These are phyloP conservation scores for Lepraria neglecta DNA, from an alignment of 495 filamentous ascomycete species.

Conservation along the genomic window DNA sequence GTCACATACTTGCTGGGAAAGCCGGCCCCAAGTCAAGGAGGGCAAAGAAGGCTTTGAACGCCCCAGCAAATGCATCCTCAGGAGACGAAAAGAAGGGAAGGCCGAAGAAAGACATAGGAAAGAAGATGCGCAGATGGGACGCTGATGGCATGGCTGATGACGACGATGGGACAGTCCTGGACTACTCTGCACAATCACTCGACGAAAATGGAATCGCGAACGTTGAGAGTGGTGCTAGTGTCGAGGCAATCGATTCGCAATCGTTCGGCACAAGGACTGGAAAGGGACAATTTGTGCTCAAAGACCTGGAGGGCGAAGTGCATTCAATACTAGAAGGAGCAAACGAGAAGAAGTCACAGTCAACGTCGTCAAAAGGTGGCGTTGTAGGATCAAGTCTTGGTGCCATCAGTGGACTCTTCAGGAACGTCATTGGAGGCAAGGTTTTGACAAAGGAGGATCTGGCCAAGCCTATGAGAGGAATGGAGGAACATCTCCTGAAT, in stretches of 20 bases:
- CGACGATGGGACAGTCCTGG: conserved; percentile 69
- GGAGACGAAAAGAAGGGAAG: conserved; percentile 72
- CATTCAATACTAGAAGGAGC: conserved; percentile 74
- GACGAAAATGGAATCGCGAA: conserved; percentile 46
- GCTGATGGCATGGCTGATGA: conserved; percentile 83
- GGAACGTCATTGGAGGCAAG: conserved; percentile 91
- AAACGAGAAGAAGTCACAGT: conserved; percentile 54
- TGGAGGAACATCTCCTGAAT: conserved; percentile 89
- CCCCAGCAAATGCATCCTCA: conserved; percentile 66
- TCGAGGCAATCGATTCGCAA: conserved; percentile 69
- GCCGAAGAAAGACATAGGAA: conserved; percentile 49
- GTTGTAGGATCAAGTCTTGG: conserved; percentile 71
- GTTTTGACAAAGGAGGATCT: conserved; percentile 79
- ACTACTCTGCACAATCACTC: conserved; percentile 62
- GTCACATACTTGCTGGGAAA: conserved; percentile 65
- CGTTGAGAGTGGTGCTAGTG: conserved; percentile 42
- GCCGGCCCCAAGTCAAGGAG: conserved; percentile 69
- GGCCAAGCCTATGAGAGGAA: conserved; percentile 83
- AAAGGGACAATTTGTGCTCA: conserved; percentile 89
- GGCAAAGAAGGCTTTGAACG: conserved; percentile 66
- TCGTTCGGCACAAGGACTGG: conserved; percentile 77
- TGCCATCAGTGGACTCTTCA: conserved; percentile 78
- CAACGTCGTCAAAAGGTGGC: conserved; percentile 44
- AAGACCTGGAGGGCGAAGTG: conserved; percentile 89
- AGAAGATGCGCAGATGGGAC: conserved; percentile 87